phyloP scores from a whole-genome alignment of 306 rosid species.

The Styphnolobium japonicum region DNA sequence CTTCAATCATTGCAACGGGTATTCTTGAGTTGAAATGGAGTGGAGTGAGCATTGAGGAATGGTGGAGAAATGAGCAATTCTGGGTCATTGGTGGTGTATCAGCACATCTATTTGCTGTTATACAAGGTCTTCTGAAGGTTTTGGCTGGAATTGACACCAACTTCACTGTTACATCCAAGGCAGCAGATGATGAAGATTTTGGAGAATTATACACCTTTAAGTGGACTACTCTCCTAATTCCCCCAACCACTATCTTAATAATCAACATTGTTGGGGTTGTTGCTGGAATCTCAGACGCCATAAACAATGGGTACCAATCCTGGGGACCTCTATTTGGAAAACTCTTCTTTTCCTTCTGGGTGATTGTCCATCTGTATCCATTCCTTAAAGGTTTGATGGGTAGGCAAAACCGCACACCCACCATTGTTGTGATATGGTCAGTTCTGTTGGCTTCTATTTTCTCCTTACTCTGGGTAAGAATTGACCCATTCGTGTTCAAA shows the following conservation, averaged over 20 bases:
- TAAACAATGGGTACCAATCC: conserved; percentile 71
- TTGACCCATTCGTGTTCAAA: conserved; percentile 65
- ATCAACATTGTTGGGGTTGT: conserved; percentile 74
- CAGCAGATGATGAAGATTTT: conserved; percentile 70
- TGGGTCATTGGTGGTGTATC: no score
- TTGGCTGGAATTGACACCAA: no score
- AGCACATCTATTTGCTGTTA: no score
- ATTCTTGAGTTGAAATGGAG: conserved; percentile 80
- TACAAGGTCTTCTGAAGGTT: no score
- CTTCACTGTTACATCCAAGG: no score
- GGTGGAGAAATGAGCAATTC: conserved; percentile 88
- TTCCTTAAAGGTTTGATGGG: conserved; percentile 85
- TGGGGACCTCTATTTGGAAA: conserved; percentile 83
- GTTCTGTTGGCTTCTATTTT: conserved; percentile 74
- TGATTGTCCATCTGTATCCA: conserved; percentile 71
- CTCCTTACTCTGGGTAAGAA: conserved; percentile 82
- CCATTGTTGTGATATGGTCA: conserved; percentile 77
- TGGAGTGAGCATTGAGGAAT: conserved; percentile 75
- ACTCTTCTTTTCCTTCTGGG: conserved; percentile 80
- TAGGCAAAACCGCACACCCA: conserved; percentile 72
- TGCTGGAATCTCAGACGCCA: conserved; percentile 77
- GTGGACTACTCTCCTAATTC: conserved; percentile 73
- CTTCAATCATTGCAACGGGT: conserved; percentile 65
- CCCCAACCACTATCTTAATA: conserved; percentile 68
- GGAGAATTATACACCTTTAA: conserved; percentile 67